phyloP scores from a whole-genome alignment of 176 grass and related monocot species.

The Rhipidocladum racemiflorum region DNA sequence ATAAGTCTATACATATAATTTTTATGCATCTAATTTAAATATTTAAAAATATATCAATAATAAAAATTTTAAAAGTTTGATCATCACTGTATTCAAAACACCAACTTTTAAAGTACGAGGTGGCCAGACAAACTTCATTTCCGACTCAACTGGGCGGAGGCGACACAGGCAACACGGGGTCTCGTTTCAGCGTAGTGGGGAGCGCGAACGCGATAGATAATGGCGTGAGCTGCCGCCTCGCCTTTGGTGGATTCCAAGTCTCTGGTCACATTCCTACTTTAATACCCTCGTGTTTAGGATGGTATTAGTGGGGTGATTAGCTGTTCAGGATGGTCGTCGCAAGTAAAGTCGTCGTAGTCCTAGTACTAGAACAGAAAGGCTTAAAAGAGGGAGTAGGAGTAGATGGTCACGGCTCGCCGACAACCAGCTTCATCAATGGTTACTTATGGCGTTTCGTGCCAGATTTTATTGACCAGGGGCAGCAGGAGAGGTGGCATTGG shows the following conservation, averaged over 20 bases:
- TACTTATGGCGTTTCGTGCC: conserved; percentile 27
- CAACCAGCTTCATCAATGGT: neutral
- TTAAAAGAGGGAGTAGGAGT: neutral
- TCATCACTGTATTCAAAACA: too few relatives aligned
- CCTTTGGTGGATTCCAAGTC: neutral
- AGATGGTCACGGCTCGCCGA: neutral
- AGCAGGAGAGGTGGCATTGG: neutral
- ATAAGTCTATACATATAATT: too few relatives aligned
- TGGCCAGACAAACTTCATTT: too few relatives aligned
- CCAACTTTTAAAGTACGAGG: too few relatives aligned
- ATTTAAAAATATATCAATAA: too few relatives aligned
- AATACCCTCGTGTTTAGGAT: conserved; percentile 9
- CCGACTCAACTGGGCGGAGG: neutral
- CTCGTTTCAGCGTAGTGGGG: neutral
- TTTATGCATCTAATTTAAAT: too few relatives aligned
- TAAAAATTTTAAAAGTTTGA: too few relatives aligned
- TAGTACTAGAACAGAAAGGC: neutral
- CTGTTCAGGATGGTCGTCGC: neutral
- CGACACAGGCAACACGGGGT: neutral
- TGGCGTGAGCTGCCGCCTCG: neutral
- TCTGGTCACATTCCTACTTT: neutral
- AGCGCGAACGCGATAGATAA: conserved; percentile 19
- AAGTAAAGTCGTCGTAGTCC: neutral
- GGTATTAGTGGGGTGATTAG: too few relatives aligned
- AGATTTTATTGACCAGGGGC: neutral